Percentiles rank a stretch among this genome's conserved stretches.
Evolutionary conservation across 2,329 filamentous ascomycete species (phyloP).

Genomic region (Parascedosporium putredinis): DNA sequence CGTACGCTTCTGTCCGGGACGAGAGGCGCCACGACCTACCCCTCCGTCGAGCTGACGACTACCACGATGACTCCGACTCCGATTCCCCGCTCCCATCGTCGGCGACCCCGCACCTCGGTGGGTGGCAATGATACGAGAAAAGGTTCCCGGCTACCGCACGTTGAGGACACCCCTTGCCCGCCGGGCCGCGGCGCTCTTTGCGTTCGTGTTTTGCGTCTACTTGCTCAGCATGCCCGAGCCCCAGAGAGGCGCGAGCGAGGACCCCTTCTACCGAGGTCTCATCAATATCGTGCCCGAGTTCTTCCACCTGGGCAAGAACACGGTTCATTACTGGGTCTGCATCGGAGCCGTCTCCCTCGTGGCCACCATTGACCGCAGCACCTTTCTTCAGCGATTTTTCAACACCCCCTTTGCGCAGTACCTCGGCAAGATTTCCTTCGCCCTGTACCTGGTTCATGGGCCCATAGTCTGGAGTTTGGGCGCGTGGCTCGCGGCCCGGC

Average conservation of each 20-base stretch:
- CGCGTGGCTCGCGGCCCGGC: conserved; percentile 48
- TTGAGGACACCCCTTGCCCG: not conserved
- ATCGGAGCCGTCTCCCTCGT: conserved; percentile 49
- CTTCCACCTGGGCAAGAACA: not conserved
- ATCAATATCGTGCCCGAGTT: not conserved
- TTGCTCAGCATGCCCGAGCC: conserved; percentile 5
- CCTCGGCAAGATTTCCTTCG: conserved; percentile 51
- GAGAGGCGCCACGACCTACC: not conserved
- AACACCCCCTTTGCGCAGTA: conserved; percentile 49
- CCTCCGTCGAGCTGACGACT: not conserved
- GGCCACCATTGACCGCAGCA: conserved; percentile 43
- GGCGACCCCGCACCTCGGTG: not conserved
- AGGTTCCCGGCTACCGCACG: not conserved
- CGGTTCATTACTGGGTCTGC: conserved; percentile 52
- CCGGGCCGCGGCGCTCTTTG: not conserved
- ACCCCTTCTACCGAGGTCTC: conserved; percentile 35
- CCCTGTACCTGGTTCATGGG: conserved; percentile 55
- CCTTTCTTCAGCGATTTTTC: conserved; percentile 47
- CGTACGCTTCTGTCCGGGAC: conserved; percentile 2
- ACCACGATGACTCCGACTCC: not conserved
- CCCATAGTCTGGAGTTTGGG: conserved; percentile 49
- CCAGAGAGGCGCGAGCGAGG: not conserved
- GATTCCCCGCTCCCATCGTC: too few relatives aligned
- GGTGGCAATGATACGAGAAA: too few relatives aligned
- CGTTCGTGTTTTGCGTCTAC: not conserved